These are phyloP conservation scores for Aspergillus fumigatus DNA, from an alignment of 2,329 filamentous ascomycete species.

Conservation along the genomic window DNA sequence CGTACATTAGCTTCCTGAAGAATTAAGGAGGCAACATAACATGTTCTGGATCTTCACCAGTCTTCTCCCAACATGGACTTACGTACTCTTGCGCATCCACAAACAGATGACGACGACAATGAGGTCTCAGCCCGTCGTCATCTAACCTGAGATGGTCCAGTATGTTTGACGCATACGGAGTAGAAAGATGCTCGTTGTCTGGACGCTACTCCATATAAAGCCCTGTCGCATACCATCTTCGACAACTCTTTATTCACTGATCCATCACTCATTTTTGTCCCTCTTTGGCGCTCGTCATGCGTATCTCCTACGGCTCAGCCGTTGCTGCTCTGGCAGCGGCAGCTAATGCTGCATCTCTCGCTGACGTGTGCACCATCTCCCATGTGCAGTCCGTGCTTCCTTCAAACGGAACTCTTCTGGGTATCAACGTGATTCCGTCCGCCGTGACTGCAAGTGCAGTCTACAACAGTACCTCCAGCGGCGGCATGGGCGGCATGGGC, in stretches of 20 bases:
- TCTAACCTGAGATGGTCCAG: neutral
- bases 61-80: neutral
- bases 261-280: neutral
- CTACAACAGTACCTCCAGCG: slow-evolving; percentile 29
- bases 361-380: slow-evolving; percentile 41
- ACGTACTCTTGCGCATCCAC: neutral
- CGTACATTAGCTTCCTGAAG: neutral
- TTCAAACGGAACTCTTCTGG: slow-evolving; percentile 39
- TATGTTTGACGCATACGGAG: neutral
- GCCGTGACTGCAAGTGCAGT: slow-evolving; percentile 38
- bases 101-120: too few species aligned
- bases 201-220: neutral
- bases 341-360: slow-evolving; percentile 32
- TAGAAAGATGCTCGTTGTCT: neutral
- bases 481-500: slow-evolving; percentile 18
- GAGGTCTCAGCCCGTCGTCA: neutral
- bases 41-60: too few species aligned
- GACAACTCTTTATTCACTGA: neutral
- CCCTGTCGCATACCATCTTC: neutral
- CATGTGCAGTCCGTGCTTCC: slow-evolving; percentile 43
- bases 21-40: too few species aligned
- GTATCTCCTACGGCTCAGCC: slow-evolving; percentile 1
- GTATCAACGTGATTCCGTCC: slow-evolving; percentile 40
- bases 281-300: neutral
- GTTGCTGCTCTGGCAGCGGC: slow-evolving; percentile 22